These are phyloP conservation scores for Termitomyces sp. DNA, from an alignment of 768 basidiomycete genomes.

Conservation along the genomic window DNA sequence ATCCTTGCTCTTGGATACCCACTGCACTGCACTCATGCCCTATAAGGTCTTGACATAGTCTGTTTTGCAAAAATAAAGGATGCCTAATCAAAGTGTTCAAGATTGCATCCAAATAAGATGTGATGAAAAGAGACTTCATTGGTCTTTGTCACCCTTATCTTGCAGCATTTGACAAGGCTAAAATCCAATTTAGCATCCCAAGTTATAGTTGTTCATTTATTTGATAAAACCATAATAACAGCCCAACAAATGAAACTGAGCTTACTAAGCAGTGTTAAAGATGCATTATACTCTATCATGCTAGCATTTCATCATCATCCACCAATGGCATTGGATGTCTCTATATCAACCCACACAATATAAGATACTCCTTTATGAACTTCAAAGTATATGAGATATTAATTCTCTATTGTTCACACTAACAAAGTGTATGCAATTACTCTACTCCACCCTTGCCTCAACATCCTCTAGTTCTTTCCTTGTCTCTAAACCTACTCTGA, in stretches of 20 bases:
- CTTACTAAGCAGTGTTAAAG: not conserved
- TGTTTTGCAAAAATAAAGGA: constrained; percentile 35
- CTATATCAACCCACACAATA: not conserved
- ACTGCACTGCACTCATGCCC: constrained; percentile 32
- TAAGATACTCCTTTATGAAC: no score
- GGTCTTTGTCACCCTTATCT: not conserved
- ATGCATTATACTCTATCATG: not conserved
- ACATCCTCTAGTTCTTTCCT: no score
- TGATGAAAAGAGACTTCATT: constrained; percentile 16
- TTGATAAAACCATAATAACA: not conserved
- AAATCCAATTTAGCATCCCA: not conserved
- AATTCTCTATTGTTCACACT: no score
- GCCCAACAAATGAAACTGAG: not conserved
- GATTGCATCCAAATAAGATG: constrained; percentile 7
- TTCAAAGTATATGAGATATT: no score
- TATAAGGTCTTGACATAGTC: constrained; percentile 39
- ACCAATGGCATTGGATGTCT: not conserved
- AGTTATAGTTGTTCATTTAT: not conserved
- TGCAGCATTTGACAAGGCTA: no score
- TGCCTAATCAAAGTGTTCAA: constrained; percentile 16
- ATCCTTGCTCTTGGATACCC: constrained; percentile 34
- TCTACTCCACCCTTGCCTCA: no score
- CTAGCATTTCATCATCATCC: not conserved
- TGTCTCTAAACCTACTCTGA: no score
- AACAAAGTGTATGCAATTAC: no score